Conservation (phyloP, 176 grass and related monocot species). For the Carex parvula region DNA sequence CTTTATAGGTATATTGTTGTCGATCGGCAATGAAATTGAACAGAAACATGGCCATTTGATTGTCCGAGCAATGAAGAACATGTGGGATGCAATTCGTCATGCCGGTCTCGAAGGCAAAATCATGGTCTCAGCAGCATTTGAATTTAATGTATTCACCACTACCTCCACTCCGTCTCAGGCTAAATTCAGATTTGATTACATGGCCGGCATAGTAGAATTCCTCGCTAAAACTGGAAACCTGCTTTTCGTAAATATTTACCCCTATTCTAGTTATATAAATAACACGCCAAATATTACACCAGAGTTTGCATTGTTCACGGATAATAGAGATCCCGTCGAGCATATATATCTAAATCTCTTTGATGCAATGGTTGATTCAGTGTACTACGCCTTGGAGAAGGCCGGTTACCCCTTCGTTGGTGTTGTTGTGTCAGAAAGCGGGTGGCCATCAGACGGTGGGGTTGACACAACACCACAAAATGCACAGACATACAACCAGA, state of each 20-base stretch:
- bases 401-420: slow-evolving; percentile 18
- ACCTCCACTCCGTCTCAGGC: slow-evolving; percentile 50
- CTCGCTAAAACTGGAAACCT: slow-evolving; percentile 41
- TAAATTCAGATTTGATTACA: slow-evolving; percentile 20
- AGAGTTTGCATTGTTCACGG: not conserved
- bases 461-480: slow-evolving; percentile 19
- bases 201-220: slow-evolving; percentile 44
- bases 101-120: slow-evolving; percentile 38
- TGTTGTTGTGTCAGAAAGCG: slow-evolving; percentile 51
- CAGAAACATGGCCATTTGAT: slow-evolving; percentile 4
- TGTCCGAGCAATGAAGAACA: slow-evolving; percentile 55
- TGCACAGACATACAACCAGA: slow-evolving; percentile 54
- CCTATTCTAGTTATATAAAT: slow-evolving; percentile 35
- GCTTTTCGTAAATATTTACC: slow-evolving; percentile 74
- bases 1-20: slow-evolving; percentile 37
- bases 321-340: not conserved
- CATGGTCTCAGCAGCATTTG: slow-evolving; percentile 56
- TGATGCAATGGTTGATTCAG: slow-evolving; percentile 48
- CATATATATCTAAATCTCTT: slow-evolving; percentile 30
- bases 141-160: slow-evolving; percentile 41
- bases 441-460: slow-evolving; percentile 56
- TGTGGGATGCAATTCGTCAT: slow-evolving; percentile 35
- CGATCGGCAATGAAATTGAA: slow-evolving; percentile 54
- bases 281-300: not conserved
- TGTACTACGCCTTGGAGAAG: slow-evolving; percentile 52